Conservation (phyloP, 805 yeast genomes). For the Trichomonascus vanleenenianus region DNA sequence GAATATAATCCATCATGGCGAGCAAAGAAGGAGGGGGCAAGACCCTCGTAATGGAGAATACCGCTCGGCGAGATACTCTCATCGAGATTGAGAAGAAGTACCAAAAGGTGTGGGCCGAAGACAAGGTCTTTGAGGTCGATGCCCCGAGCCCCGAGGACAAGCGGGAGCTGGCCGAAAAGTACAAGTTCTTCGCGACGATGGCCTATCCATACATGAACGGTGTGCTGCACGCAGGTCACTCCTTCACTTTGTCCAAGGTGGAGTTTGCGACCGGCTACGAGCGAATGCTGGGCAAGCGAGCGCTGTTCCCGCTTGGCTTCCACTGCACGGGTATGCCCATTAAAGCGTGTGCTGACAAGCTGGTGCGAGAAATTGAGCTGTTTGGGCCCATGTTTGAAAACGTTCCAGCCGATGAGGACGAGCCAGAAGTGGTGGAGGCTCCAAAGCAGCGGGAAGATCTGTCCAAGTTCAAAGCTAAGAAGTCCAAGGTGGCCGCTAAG, state of each 20-base stretch:
- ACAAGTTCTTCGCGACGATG: slow-evolving; percentile 85
- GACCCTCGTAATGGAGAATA: slow-evolving; percentile 27
- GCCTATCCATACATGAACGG: slow-evolving; percentile 99
- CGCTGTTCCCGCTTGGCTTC: slow-evolving; percentile 93
- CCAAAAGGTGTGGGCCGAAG: slow-evolving; percentile 81
- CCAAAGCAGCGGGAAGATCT: slow-evolving; percentile 52
- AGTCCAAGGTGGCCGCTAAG: slow-evolving; percentile 90
- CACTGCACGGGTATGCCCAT: slow-evolving; percentile 99
- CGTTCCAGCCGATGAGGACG: slow-evolving; percentile 53
- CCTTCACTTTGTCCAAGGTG: slow-evolving; percentile 88
- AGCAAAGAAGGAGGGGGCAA: slow-evolving; percentile 16
- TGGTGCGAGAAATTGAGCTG: slow-evolving; percentile 82
- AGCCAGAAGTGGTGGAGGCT: slow-evolving; percentile 23
- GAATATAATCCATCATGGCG: slow-evolving; percentile 1
- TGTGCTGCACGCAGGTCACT: slow-evolving; percentile 94
- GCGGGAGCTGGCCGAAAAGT: slow-evolving; percentile 65
- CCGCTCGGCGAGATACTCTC: slow-evolving; percentile 91
- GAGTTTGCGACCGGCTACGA: slow-evolving; percentile 91
- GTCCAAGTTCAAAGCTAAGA: slow-evolving; percentile 86
- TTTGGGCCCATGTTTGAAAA: slow-evolving; percentile 72
- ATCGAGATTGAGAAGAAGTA: slow-evolving; percentile 83
- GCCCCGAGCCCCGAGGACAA: slow-evolving; percentile 73
- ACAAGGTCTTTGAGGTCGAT: slow-evolving; percentile 75
- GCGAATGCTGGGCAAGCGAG: slow-evolving; percentile 88
- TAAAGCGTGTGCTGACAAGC: slow-evolving; percentile 87